phyloP scores from a whole-genome alignment of 2,329 filamentous ascomycete species.

The Botrytis sinoallii region DNA sequence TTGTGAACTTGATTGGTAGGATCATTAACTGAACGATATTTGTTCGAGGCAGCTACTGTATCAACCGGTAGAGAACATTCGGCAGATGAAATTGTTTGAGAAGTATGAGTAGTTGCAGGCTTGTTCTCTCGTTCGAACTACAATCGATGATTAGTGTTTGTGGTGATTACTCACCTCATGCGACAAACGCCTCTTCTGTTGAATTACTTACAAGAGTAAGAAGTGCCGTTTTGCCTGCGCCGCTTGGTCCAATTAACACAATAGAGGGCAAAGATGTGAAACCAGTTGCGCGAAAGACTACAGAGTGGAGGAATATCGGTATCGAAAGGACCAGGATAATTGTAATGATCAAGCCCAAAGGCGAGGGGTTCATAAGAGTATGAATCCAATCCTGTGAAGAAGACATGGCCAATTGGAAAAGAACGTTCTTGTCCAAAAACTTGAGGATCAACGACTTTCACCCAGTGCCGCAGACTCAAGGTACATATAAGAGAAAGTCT shows the following conservation, averaged over 20 bases:
- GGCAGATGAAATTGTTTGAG: constrained; percentile 56
- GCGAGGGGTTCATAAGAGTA: constrained; percentile 57
- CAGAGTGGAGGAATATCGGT: constrained; percentile 73
- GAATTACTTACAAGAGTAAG: constrained; percentile 62
- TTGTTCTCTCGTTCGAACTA: constrained; percentile 53
- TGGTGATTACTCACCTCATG: constrained; percentile 6
- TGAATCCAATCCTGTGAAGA: constrained; percentile 42
- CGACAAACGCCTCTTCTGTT: neutral
- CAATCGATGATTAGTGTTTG: constrained; percentile 21
- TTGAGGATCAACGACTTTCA: neutral
- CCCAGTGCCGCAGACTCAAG: neutral
- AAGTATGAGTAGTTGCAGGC: constrained; percentile 51
- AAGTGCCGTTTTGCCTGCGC: constrained; percentile 83
- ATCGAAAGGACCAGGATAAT: constrained; percentile 66
- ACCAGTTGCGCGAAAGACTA: constrained; percentile 63
- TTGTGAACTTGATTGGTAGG: constrained; percentile 56
- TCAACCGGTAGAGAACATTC: constrained; percentile 54
- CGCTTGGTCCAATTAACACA: constrained; percentile 76
- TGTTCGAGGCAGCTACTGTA: constrained; percentile 53
- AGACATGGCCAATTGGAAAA: constrained; percentile 18
- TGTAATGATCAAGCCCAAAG: constrained; percentile 63
- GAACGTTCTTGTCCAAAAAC: neutral
- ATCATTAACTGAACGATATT: constrained; percentile 65
- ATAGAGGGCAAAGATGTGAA: constrained; percentile 72
- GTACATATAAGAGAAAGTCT: neutral